These are phyloP conservation scores for Sarcodon sp. DNA, from an alignment of 768 basidiomycete species.

Conservation along the genomic window DNA sequence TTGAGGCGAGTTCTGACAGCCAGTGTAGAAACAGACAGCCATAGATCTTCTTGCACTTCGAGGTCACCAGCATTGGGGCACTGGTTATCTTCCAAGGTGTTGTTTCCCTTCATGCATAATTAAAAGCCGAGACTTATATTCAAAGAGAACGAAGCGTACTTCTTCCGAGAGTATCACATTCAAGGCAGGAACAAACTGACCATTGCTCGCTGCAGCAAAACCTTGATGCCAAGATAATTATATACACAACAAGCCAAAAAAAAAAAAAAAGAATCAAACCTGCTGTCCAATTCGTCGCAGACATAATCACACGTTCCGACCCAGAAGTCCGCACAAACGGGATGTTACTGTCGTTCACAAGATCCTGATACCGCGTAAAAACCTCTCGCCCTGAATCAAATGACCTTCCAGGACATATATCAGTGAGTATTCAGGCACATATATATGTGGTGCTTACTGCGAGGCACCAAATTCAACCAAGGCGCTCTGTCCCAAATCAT, in stretches of 20 bases:
- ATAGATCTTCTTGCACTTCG: slow-evolving; percentile 30
- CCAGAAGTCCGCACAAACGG: slow-evolving; percentile 44
- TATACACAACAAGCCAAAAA: not conserved
- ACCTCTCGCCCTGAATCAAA: slow-evolving; percentile 37
- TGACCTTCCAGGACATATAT: slow-evolving; percentile 18
- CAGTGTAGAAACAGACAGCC: slow-evolving; percentile 42
- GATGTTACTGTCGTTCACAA: slow-evolving; percentile 28
- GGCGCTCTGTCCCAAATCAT: slow-evolving; percentile 41
- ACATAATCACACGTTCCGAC: slow-evolving; percentile 45
- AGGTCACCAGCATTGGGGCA: slow-evolving; percentile 45
- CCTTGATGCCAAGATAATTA: slow-evolving; percentile 23
- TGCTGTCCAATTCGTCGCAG: slow-evolving; percentile 57
- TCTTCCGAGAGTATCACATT: slow-evolving; percentile 45
- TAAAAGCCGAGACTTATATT: slow-evolving; percentile 1
- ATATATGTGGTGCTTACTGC: slow-evolving; percentile 30
- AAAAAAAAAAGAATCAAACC: slow-evolving; percentile 23
- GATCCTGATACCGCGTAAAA: slow-evolving; percentile 38
- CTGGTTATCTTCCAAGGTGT: slow-evolving; percentile 54
- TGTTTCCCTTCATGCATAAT: slow-evolving; percentile 23
- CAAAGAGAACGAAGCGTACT: slow-evolving; percentile 19
- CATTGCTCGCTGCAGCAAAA: slow-evolving; percentile 39
- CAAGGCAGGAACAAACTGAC: slow-evolving; percentile 30
- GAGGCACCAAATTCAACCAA: slow-evolving; percentile 55
- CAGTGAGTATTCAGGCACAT: not conserved
- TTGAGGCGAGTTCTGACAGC: slow-evolving; percentile 50